A percentile compares a stretch with the other conserved stretches of the same genome.
phyloP scores from a whole-genome alignment of 2,329 filamentous ascomycete species.

The Beauveria pseudobassiana region DNA sequence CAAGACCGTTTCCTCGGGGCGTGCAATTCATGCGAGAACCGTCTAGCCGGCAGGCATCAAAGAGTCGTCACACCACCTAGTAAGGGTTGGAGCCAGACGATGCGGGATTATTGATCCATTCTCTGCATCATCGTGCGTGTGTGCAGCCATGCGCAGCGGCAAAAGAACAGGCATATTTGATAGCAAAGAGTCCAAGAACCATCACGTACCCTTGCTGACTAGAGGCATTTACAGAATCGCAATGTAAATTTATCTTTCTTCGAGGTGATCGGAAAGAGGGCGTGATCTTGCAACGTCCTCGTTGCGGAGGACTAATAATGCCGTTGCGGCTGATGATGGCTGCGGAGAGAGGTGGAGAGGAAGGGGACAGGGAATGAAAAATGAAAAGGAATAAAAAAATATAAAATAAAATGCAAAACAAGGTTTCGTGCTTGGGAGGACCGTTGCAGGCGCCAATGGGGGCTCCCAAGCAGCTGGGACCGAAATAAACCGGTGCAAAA shows the following conservation, averaged over 20 bases:
- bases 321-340: background rate
- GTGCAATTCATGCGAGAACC: slow-evolving; percentile 6
- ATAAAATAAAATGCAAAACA: background rate
- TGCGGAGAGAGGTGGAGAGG: background rate
- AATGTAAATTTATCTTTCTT: too few species aligned
- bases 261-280: background rate
- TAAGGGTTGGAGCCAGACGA: background rate
- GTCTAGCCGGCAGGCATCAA: background rate
- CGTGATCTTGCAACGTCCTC: background rate
- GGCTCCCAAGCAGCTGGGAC: slow-evolving; percentile 5
- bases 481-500: slow-evolving; percentile 6
- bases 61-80: background rate
- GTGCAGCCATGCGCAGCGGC: background rate
- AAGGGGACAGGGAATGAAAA: background rate
- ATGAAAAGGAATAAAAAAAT: background rate
- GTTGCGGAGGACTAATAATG: background rate
- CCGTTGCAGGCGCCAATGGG: slow-evolving; percentile 2
- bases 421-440: background rate
- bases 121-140: background rate
- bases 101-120: background rate
- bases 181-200: background rate
- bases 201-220: too few species aligned
- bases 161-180: background rate
- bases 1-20: background rate
- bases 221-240: background rate